Base-by-base conservation (phyloP, 306 rosid genomes). In the Glycine latifolia region DNA sequence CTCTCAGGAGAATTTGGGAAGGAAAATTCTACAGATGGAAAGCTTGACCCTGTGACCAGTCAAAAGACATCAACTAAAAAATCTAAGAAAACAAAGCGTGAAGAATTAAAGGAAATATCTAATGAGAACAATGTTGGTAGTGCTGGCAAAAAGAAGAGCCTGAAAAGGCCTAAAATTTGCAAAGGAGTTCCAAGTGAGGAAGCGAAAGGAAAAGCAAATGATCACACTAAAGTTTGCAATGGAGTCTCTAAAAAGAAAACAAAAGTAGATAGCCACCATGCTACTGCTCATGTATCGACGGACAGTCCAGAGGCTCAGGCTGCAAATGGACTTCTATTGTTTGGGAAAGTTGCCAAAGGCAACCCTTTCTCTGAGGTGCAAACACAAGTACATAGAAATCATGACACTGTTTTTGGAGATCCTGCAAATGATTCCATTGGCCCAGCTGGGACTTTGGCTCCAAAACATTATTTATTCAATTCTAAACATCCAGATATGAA, bases 21-120 rank as follows among this genome's bases (percentile, higher is more conserved):
- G 88, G 97, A 93, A 84, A 89, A 92, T 80, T 83, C 97, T 59
- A 16, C 83, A 48, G 87, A 88, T 72, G 71, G 67, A 76, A 85
- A 68, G 63, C 76, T 70, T 16, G 71, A 63, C 20, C 39, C 77
- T 47, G 48, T 46, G 71, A 80, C 75, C 20, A 52, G 69, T 74
- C 8, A 53, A 47, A 85, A 71, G 67, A 56, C 17, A 65, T 46
- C 69, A 8, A 37, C 66, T 15, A 26, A 81, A 73, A 65, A 68
- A 71, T 56, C 66, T 20, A 89, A 77, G 89, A 85, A 89, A 76
- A 44, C 50, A 58, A 92, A 85, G 87, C 78, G 88, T 59, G 87
- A 84, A 41, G 87, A 81, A 37, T 78, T 90, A 61, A 88, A 81
- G 81, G 94, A 91, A 83, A 84, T 91, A 73, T 59, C 85, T 71